Base-by-base conservation (phyloP, 2,329 filamentous ascomycete species). In the Chlorencoelia australis region DNA sequence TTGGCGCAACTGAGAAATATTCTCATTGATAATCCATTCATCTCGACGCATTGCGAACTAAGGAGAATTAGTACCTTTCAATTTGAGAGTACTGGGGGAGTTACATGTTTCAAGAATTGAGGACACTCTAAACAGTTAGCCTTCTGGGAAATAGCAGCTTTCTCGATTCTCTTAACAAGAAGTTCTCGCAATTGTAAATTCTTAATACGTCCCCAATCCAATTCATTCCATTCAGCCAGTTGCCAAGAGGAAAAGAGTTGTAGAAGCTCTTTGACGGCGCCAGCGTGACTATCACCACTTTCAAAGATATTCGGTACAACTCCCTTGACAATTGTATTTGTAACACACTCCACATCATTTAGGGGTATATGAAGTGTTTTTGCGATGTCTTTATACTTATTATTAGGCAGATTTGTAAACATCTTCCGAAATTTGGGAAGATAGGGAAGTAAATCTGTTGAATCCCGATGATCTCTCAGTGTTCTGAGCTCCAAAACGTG, bases 11-110 rank as follows among this genome's bases (percentile, higher is more conserved):
- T 88, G 79, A 10, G 79, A 75, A 50, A 98, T 95, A 51, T 93
- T 88, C 57, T 94, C 87, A 57, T 91, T 85, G 58, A 98, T 86
- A 30, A 94, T 71, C 87, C 89, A 96, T 61, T 95, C 84, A 55
- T 95, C 86, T 54, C 98, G 87, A 53, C 88, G 84, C 83, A 94
- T 93, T 44, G 87, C 82, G 56, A 91, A 95, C 82, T 89, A 35
- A 4, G 41, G 38, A 37, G 21, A 46, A n/a, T 43, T 34, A 44
- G 31, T 16, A n/a, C n/a, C 42, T 25, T 10, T 9, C 2, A 18
- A 7, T 27, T n/a, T 9, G 7, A 19, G 8, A 8, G 17, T 32
- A 21, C 8, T 14, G n/a, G 13, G 7, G 9, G 9, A 45, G 82
- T 69, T 64, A 87, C 82, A 58, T 98, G 91, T 60, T 93, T 89